Percentiles rank a stretch among this genome's conserved stretches.
Evolutionary conservation across 139 green algal species (phyloP).

Genomic region (Raphidocelis subcapitata): DNA sequence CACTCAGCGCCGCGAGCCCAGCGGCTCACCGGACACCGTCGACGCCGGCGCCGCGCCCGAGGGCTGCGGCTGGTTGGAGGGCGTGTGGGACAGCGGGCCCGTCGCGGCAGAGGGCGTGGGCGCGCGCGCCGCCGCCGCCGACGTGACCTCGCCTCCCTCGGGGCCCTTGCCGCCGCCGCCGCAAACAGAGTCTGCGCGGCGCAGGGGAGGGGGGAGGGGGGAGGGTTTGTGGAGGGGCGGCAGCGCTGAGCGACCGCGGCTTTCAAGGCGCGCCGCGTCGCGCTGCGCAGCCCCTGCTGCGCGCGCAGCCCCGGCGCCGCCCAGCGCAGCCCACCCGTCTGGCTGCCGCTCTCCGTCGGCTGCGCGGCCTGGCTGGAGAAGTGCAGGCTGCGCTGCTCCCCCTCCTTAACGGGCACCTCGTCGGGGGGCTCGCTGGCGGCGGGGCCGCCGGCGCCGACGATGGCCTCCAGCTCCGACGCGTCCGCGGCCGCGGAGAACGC

Average conservation of each 20-base stretch:
- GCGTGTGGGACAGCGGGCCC: conserved; percentile 5
- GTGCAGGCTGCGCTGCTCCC: conserved; percentile 21
- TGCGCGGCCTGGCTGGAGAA: conserved; percentile 30
- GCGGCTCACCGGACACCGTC: conserved; percentile 18
- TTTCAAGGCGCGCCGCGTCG: too few species aligned
- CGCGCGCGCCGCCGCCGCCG: conserved; percentile 15
- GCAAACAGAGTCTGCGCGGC: conserved; percentile 26
- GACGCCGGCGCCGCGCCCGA: conserved; percentile 12
- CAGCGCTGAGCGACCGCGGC: too few species aligned
- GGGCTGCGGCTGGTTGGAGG: conserved; percentile 4
- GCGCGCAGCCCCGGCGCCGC: too few species aligned
- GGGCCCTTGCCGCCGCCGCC: conserved; percentile 1
- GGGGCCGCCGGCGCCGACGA: conserved; percentile 18
- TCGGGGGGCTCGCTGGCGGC: conserved; percentile 1
- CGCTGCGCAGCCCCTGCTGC: too few species aligned
- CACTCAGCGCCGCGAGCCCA: conserved; percentile 2
- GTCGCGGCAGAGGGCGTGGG: conserved; percentile 6
- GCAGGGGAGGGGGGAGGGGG: neutral
- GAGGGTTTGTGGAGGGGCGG: too few species aligned
- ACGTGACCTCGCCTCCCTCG: conserved; percentile 21
- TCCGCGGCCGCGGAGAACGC: conserved; percentile 36
- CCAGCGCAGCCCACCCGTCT: conserved; percentile 8
- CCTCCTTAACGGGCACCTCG: neutral
- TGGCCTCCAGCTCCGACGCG: conserved; percentile 23
- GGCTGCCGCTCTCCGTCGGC: conserved; percentile 28